A percentile compares a stretch with the other conserved stretches of the same genome.
Conservation (phyloP, 768 basidiomycete species). For the Lentinus brumalis region DNA sequence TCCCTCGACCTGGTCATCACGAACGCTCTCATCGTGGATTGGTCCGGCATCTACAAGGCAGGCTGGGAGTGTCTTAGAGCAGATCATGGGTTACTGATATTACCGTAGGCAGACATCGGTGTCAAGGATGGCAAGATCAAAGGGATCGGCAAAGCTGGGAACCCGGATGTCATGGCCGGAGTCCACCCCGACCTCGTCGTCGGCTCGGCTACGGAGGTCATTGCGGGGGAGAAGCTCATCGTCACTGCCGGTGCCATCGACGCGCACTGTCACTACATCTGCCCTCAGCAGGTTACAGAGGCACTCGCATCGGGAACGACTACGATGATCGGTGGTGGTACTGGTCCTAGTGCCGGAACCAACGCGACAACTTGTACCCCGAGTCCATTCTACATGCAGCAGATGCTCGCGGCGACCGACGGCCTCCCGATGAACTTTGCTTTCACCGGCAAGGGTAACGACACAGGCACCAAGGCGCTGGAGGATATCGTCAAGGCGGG, state of each 20-base stretch:
- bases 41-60: conserved; percentile 94
- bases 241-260: conserved; percentile 94
- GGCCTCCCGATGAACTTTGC: conserved; percentile 88
- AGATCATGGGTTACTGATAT: neutral
- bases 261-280: conserved; percentile 93
- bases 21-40: conserved; percentile 92
- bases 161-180: conserved; percentile 88
- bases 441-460: conserved; percentile 97
- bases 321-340: conserved; percentile 95
- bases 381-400: conserved; percentile 83
- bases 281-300: conserved; percentile 88
- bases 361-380: conserved; percentile 96
- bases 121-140: conserved; percentile 79
- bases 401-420: conserved; percentile 93
- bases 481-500: conserved; percentile 85
- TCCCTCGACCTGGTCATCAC: conserved; percentile 92
- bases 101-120: conserved; percentile 88
- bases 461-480: conserved; percentile 71
- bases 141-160: conserved; percentile 96
- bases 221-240: conserved; percentile 94
- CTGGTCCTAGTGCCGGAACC: conserved; percentile 88
- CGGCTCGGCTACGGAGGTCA: conserved; percentile 91
- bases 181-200: conserved; percentile 75
- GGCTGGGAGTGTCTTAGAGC: neutral
- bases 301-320: conserved; percentile 84